Percentiles rank a stretch among this genome's conserved stretches.
Conservation (phyloP, 139 green algal genomes). For the Haematococcus lacustris region DNA sequence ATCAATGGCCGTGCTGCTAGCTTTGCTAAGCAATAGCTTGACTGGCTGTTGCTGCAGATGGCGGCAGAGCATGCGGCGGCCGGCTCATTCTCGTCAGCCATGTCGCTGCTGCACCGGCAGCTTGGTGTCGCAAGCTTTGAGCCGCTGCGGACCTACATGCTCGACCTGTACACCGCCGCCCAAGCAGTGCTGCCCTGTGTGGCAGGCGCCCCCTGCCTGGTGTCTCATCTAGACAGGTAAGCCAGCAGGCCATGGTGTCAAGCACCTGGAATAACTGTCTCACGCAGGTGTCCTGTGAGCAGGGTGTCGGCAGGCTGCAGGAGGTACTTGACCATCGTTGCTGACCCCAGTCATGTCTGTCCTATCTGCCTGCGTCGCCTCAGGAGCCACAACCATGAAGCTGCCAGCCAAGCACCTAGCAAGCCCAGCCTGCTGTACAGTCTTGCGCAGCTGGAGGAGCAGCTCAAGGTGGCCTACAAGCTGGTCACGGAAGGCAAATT, state of each 20-base stretch:
- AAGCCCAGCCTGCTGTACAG: constrained; percentile 68
- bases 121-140: constrained; percentile 87
- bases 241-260: not conserved
- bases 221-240: constrained; percentile 58
- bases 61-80: constrained; percentile 75
- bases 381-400: constrained; percentile 51
- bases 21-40: no score
- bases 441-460: constrained; percentile 65
- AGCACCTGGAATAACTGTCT: no score
- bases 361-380: no score
- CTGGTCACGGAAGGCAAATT: constrained; percentile 97
- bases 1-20: no score
- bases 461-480: constrained; percentile 73
- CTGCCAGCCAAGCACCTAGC: constrained; percentile 42
- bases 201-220: constrained; percentile 47
- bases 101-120: constrained; percentile 89
- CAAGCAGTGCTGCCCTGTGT: constrained; percentile 63
- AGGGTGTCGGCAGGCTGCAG: no score
- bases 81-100: constrained; percentile 81
- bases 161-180: constrained; percentile 73
- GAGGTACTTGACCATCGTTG: no score
- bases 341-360: no score
- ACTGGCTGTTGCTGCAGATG: no score
- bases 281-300: no score
- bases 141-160: constrained; percentile 76